A percentile compares a stretch with the other conserved stretches of the same genome.
Conservation (phyloP, 805 yeast genomes). For the Grigorovia humatica region DNA sequence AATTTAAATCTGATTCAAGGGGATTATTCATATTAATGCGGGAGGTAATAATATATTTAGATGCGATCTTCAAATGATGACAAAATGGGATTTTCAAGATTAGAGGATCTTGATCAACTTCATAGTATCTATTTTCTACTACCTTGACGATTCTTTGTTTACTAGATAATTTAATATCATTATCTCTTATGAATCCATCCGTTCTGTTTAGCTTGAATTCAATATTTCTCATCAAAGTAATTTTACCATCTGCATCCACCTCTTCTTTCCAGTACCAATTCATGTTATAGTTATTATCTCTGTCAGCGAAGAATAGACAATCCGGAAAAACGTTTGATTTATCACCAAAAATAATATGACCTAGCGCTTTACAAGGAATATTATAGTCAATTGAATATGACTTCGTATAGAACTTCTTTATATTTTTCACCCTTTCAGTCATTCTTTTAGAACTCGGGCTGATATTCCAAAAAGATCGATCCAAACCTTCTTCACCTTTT, state of each 20-base stretch:
- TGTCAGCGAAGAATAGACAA: constrained; percentile 10
- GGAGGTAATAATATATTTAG: constrained; percentile 18
- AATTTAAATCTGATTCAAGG: constrained; percentile 1
- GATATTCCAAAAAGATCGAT: constrained; percentile 9
- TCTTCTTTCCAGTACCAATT: constrained; percentile 14
- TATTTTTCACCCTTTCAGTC: constrained; percentile 6
- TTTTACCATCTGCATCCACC: constrained; percentile 2
- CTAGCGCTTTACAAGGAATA: constrained; percentile 68
- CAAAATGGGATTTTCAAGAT: constrained; percentile 39
- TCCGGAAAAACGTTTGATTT: constrained; percentile 41
- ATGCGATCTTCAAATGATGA: constrained; percentile 28
- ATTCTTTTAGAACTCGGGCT: constrained; percentile 3
- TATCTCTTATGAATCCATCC: constrained; percentile 11
- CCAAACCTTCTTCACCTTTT: constrained; percentile 5
- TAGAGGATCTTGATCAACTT: constrained; percentile 42
- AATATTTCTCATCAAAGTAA: constrained; percentile 16
- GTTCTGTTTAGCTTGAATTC: constrained; percentile 23
- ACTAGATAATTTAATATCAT: constrained; percentile 4
- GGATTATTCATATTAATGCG: constrained; percentile 5
- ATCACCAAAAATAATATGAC: constrained; percentile 75
- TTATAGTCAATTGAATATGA: constrained; percentile 32
- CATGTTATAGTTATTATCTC: constrained; percentile 30
- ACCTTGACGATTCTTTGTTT: constrained; percentile 43
- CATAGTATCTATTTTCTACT: constrained; percentile 45
- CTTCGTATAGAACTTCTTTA: constrained; percentile 30